phyloP scores from a whole-genome alignment of 1,284 basidiomycete species.

The Pulchroboletus neoregius region DNA sequence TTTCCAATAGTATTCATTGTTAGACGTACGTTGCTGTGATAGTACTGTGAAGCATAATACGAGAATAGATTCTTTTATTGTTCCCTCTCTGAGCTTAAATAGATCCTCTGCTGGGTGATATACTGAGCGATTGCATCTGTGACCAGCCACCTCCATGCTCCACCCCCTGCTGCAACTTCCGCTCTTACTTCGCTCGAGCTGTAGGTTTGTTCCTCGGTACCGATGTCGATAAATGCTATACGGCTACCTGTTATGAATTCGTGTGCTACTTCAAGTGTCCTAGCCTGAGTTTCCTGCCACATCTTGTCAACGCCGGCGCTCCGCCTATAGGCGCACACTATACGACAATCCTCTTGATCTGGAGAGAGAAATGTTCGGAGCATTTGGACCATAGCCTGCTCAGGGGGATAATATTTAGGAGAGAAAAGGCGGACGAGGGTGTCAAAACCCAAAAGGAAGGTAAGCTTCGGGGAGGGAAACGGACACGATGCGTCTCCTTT shows the following conservation, averaged over 20 bases:
- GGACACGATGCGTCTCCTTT: slow-evolving; percentile 15
- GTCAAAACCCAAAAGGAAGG: slow-evolving; percentile 82
- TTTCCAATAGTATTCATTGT: slow-evolving; percentile 3
- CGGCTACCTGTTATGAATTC: slow-evolving; percentile 52
- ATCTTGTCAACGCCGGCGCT: slow-evolving; percentile 17
- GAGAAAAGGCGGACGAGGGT: slow-evolving; percentile 85
- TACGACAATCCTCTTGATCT: slow-evolving; percentile 55
- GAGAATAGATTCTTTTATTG: slow-evolving; percentile 12
- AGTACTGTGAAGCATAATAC: slow-evolving; percentile 8
- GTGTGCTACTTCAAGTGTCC: slow-evolving; percentile 36
- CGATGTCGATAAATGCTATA: slow-evolving; percentile 60
- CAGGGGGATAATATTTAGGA: slow-evolving; percentile 70
- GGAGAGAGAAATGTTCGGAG: slow-evolving; percentile 62
- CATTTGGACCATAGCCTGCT: slow-evolving; percentile 49
- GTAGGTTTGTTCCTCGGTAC: slow-evolving; percentile 50
- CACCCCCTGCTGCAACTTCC: slow-evolving; percentile 38
- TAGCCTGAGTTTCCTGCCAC: slow-evolving; percentile 30
- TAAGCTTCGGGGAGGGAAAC: slow-evolving; percentile 41
- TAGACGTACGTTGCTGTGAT: slow-evolving; percentile 4
- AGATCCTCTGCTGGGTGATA: slow-evolving; percentile 50
- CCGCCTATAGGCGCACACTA: slow-evolving; percentile 70
- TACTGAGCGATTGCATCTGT: slow-evolving; percentile 43
- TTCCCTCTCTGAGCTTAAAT: slow-evolving; percentile 28
- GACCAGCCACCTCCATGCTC: slow-evolving; percentile 41
- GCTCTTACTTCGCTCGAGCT: slow-evolving; percentile 75